phyloP scores from a whole-genome alignment of 176 grass and related monocot genomes.

The Tuctoria greenei region DNA sequence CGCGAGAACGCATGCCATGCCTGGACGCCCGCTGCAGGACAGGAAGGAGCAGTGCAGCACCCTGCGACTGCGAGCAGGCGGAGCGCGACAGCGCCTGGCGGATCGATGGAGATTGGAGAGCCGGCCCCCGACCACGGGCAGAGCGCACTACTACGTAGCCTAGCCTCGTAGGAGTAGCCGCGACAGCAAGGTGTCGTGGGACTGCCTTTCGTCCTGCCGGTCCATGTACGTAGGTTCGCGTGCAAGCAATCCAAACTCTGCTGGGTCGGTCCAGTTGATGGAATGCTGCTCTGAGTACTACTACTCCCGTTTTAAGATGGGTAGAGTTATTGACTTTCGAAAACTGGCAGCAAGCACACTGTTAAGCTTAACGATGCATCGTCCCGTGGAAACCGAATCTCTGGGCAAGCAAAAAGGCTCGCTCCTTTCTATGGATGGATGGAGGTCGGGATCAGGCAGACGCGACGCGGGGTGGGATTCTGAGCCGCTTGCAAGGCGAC shows the following conservation, averaged over 20 bases:
- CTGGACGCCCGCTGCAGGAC: neutral
- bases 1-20: conserved; percentile 30
- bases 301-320: neutral
- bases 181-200: neutral
- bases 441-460: conserved; percentile 2
- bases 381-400: conserved; percentile 29
- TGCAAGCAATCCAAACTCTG: conserved; percentile 17
- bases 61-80: neutral
- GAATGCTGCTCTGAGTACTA: neutral
- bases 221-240: neutral
- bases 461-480: conserved; percentile 25
- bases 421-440: conserved; percentile 23
- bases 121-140: conserved; percentile 15
- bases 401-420: conserved; percentile 36
- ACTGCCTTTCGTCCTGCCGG: neutral
- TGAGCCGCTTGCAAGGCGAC: conserved; percentile 36
- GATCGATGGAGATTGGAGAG: neutral
- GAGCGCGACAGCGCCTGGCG: conserved; percentile 25
- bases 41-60: neutral
- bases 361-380: neutral
- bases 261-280: neutral
- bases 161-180: neutral
- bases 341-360: neutral
- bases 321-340: too few relatives aligned
- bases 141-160: neutral